Conservation (phyloP, 225 moss, liverwort and hornwort genomes). For the Anthoceros angustus region DNA sequence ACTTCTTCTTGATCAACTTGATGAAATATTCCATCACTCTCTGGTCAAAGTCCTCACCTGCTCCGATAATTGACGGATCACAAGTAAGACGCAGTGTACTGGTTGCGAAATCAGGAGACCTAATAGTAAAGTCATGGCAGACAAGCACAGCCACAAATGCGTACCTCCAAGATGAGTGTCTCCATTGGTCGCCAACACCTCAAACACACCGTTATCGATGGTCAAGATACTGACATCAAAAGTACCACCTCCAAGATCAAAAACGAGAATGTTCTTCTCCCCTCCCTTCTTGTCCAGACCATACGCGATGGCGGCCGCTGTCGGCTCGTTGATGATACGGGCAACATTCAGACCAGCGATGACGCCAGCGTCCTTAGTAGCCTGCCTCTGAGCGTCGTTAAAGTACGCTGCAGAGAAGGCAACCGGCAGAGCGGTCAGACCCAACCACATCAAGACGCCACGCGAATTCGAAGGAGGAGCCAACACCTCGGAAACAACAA, state of each 20-base stretch:
- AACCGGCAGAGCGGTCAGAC: not conserved
- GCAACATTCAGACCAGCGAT: slow-evolving; percentile 43
- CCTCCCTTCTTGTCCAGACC: slow-evolving; percentile 44
- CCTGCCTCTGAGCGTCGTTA: slow-evolving; percentile 41
- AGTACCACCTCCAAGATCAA: slow-evolving; percentile 44
- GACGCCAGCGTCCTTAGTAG: slow-evolving; percentile 39
- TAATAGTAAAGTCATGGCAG: not conserved
- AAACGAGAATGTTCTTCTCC: slow-evolving; percentile 38
- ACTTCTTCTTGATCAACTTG: slow-evolving; percentile 43
- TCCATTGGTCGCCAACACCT: slow-evolving; percentile 40
- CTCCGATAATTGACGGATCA: not conserved
- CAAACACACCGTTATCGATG: slow-evolving; percentile 44
- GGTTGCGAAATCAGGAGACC: not conserved
- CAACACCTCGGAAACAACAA: not conserved
- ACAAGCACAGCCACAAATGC: not conserved
- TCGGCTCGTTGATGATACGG: slow-evolving; percentile 44
- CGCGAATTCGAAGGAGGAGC: not conserved
- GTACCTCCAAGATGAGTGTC: slow-evolving; percentile 45
- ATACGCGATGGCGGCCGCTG: slow-evolving; percentile 41
- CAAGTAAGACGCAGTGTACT: not conserved
- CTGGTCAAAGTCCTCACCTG: slow-evolving; percentile 46
- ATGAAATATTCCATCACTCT: slow-evolving; percentile 46
- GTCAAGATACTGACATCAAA: slow-evolving; percentile 41
- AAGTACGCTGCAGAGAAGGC: slow-evolving; percentile 23
- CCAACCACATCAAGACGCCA: not conserved